Percentiles rank a stretch among this genome's conserved stretches.
These are phyloP conservation scores for Capsicum baccatum DNA, from an alignment of 257 asterid species.

Conservation along the genomic window DNA sequence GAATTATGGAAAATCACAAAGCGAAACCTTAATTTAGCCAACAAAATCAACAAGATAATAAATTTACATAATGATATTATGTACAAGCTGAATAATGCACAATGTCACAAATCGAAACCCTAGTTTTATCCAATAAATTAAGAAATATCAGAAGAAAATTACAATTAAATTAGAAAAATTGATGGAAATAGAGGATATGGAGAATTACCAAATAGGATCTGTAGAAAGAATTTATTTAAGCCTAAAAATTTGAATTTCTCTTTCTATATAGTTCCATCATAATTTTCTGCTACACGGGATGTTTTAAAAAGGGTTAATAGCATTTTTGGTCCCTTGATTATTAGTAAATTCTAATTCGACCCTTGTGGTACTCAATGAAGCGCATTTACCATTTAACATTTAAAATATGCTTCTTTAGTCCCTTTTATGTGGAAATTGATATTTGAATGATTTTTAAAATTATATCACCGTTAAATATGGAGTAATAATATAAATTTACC, in stretches of 20 bases:
- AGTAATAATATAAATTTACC: neutral
- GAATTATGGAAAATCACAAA: neutral
- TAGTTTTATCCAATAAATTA: neutral
- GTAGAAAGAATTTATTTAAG: neutral
- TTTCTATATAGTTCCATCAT: slow-evolving; percentile 1
- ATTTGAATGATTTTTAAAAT: neutral
- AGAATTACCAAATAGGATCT: slow-evolving; percentile 8
- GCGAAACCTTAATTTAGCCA: neutral
- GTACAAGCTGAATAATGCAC: neutral
- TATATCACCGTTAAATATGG: neutral
- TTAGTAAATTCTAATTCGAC: neutral
- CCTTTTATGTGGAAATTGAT: neutral
- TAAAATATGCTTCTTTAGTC: neutral
- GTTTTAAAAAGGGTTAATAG: neutral
- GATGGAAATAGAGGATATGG: neutral
- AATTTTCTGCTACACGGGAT: neutral
- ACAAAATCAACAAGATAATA: neutral
- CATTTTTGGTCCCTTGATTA: neutral
- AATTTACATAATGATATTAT: neutral
- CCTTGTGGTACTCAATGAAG: neutral
- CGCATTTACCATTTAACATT: neutral
- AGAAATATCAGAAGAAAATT: neutral
- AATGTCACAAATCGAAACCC: neutral
- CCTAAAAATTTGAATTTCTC: neutral
- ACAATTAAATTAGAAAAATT: neutral